Conservation (phyloP, 441 rosid species). For the Eruca vesicaria region DNA sequence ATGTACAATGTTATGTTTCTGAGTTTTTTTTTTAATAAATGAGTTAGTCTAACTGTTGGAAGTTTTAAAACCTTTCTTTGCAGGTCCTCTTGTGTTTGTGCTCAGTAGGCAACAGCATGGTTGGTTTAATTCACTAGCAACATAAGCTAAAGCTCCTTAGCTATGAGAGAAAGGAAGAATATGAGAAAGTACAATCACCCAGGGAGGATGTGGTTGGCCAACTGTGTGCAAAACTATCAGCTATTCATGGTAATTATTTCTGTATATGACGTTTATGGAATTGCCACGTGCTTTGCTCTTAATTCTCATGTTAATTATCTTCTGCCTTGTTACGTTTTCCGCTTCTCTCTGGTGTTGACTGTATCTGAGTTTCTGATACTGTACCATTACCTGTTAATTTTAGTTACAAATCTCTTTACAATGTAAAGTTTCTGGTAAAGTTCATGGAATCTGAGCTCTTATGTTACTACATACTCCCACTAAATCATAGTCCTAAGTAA, state of each 20-base stretch:
- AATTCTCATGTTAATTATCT: neutral
- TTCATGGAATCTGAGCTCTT: conserved; percentile 5
- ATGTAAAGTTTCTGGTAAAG: neutral
- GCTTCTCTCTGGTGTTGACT: conserved; percentile 2
- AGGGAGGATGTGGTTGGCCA: neutral
- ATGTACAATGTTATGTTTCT: conserved; percentile 22
- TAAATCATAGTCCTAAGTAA: conserved; percentile 3
- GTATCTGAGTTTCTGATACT: conserved; percentile 4
- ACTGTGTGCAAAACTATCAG: neutral
- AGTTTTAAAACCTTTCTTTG: conserved; percentile 15
- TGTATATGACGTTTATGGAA: neutral
- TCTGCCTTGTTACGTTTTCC: neutral
- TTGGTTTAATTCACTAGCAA: neutral
- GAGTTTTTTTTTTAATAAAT: neutral
- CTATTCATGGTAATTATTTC: conserved; percentile 22
- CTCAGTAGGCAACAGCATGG: conserved; percentile 2
- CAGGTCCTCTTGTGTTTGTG: conserved; percentile 22
- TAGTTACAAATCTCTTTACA: conserved; percentile 15
- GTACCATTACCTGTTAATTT: neutral
- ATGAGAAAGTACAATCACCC: neutral
- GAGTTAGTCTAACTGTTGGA: conserved; percentile 17
- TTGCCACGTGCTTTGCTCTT: neutral
- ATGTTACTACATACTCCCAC: neutral
- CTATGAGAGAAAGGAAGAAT: conserved; percentile 6
- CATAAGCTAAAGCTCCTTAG: neutral